Conservation (phyloP, 2,329 filamentous ascomycete genomes). For the Calonectria pseudoreteaudii region DNA sequence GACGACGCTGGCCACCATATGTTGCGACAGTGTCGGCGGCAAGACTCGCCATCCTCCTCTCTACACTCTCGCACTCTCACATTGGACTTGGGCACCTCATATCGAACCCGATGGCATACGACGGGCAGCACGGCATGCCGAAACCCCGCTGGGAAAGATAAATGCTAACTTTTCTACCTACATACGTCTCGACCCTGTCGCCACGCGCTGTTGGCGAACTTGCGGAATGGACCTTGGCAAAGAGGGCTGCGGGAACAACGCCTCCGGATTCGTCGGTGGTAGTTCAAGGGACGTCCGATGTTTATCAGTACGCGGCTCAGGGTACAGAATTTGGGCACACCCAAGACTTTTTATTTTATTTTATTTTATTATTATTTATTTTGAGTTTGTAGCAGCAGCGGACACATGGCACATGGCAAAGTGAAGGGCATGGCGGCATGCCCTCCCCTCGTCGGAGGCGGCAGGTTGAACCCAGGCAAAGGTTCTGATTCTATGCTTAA, state of each 20-base stretch:
- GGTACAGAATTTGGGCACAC: neutral
- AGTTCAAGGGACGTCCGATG: slow-evolving; percentile 11
- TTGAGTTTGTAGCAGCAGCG: slow-evolving; percentile 5
- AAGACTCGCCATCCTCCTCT: neutral
- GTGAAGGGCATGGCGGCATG: neutral
- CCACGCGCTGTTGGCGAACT: neutral
- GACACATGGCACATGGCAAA: slow-evolving; percentile 2
- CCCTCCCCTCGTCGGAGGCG: neutral
- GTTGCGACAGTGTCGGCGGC: neutral
- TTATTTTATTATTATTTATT: neutral
- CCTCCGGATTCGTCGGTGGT: slow-evolving; percentile 8
- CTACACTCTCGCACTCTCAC: neutral
- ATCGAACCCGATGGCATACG: neutral
- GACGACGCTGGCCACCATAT: neutral
- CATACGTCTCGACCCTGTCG: slow-evolving; percentile 2
- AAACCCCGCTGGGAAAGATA: neutral
- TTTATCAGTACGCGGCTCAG: slow-evolving; percentile 8
- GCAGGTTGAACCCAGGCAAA: neutral
- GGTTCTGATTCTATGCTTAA: neutral
- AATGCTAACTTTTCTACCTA: neutral
- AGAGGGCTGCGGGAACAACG: neutral
- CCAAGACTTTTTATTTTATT: neutral
- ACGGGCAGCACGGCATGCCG: neutral
- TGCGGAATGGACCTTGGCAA: slow-evolving; percentile 10
- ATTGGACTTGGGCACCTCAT: neutral